Conservation (phyloP, 2,329 filamentous ascomycete genomes). For the Decorospora gaudefroyi region DNA sequence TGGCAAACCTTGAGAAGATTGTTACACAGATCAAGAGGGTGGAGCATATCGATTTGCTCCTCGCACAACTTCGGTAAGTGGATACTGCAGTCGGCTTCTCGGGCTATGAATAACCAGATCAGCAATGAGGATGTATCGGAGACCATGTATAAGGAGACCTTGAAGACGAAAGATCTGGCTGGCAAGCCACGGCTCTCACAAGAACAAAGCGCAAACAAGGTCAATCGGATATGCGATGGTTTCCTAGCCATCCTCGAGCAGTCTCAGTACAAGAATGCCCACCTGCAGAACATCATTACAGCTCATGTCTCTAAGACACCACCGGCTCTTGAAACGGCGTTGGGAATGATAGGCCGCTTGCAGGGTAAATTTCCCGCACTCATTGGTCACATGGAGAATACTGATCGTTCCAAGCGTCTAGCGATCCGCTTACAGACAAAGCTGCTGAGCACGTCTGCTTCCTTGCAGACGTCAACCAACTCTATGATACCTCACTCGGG, state of each 20-base stretch:
- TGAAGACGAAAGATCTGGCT: constrained; percentile 50
- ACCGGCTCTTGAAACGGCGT: constrained; percentile 83
- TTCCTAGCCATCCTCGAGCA: constrained; percentile 71
- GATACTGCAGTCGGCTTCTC: not conserved
- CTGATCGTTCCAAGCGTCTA: constrained; percentile 21
- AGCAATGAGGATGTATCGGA: constrained; percentile 88
- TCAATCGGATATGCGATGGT: constrained; percentile 87
- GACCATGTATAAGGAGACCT: constrained; percentile 90
- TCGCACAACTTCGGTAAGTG: constrained; percentile 77
- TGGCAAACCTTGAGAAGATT: constrained; percentile 74
- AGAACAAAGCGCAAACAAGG: constrained; percentile 59
- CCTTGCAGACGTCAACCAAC: constrained; percentile 85
- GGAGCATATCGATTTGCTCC: constrained; percentile 84
- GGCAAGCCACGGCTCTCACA: constrained; percentile 27
- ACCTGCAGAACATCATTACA: constrained; percentile 89
- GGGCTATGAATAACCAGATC: not conserved
- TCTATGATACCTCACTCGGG: constrained; percentile 88
- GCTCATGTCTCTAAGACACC: constrained; percentile 92
- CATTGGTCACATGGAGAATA: not conserved
- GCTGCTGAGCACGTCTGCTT: constrained; percentile 98
- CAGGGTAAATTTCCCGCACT: constrained; percentile 47
- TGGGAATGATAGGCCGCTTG: constrained; percentile 76
- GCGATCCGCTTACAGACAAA: constrained; percentile 71
- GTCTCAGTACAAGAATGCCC: constrained; percentile 57
- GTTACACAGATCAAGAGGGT: constrained; percentile 81